These are phyloP conservation scores for Mycosarcoma mackinlayi DNA, from an alignment of 1,284 basidiomycete genomes.

Conservation along the genomic window DNA sequence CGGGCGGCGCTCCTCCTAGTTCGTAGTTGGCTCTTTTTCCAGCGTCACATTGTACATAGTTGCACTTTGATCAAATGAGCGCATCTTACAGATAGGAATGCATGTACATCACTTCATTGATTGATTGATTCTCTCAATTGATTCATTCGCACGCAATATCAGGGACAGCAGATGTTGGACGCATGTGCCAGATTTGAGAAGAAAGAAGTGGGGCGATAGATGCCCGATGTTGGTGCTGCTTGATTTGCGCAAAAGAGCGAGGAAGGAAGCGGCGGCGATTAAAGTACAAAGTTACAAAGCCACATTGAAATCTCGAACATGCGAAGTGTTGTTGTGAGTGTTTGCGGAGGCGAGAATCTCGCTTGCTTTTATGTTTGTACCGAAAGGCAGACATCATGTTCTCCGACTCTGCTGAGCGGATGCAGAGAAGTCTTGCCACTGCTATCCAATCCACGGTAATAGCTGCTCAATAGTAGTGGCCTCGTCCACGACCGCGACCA, in stretches of 20 bases:
- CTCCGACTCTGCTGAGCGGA: neutral
- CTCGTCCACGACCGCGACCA: conserved; percentile 57
- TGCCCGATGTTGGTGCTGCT: too few relatives aligned
- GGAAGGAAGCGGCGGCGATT: conserved; percentile 3
- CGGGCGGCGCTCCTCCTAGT: conserved; percentile 45
- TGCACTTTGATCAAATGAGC: neutral
- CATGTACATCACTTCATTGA: conserved; percentile 6
- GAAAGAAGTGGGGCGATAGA: neutral
- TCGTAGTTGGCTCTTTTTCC: conserved; percentile 6
- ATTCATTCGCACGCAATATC: too few relatives aligned
- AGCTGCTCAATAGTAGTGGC: conserved; percentile 35
- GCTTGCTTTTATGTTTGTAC: too few relatives aligned
- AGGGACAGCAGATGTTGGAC: too few relatives aligned
- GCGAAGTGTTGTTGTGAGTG: neutral
- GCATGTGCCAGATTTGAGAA: too few relatives aligned
- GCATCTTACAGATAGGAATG: neutral
- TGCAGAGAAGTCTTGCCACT: neutral
- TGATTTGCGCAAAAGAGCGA: neutral
- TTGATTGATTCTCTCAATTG: too few relatives aligned
- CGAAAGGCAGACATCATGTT: too few relatives aligned
- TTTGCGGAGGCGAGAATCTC: too few relatives aligned
- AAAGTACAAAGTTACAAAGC: conserved; percentile 21
- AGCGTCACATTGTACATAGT: neutral
- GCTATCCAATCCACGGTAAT: too few relatives aligned
- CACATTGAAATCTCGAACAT: neutral